Evolutionary conservation across 2,329 filamentous ascomycete genomes (phyloP), one percentile per base, ranked within the genome.

Genomic region (Aphanocladium album): DNA sequence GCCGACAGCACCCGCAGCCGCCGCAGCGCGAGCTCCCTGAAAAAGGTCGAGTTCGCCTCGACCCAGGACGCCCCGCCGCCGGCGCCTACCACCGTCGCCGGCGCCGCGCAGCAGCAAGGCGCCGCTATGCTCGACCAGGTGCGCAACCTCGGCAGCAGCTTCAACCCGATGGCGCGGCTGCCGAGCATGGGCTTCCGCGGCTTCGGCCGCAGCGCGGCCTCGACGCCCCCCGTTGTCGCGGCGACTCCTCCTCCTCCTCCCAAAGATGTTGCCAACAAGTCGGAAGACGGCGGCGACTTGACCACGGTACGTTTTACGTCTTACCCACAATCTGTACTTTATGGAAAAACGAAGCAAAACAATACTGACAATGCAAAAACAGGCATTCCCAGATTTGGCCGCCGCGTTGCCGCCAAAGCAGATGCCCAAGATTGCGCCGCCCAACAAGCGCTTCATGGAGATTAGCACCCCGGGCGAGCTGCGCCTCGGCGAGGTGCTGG

Each of bases 81-180:
- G 9, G 9, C 35, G 8, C 16, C 50, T 1, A 39, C 54, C 9
- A 41, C 47, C 70, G 52, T 67, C 69, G 27, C 64, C 67, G 19
- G 57, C 68, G 33, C 63, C 65, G 47, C 64, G 70, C 27, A 66
- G 68, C 65, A 83, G 82, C 63, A 57, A 23, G 55, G 51, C 54
- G 87, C 88, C 3, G 87, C 89, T 33, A 74, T 87, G 14, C 83
- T 96, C 2, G 91, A 96, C 64, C 91, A 90, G 14, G 88, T 96
- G 78, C 86, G 90, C 59, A 93, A 84, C 70, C 81, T 96, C 62
- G 88, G 91, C 41, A 95, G 83, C 71, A 88, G 88, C 1, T 78
- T 96, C 37, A 96, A 96, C 68, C 91, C 91, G 3, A 87, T 96
- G 71, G 90, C 87, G 49, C 85, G 91, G 56, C 83, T 96, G 56